phyloP scores from a whole-genome alignment of 1,284 basidiomycete genomes.

The Sphaerobolus stellatus region DNA sequence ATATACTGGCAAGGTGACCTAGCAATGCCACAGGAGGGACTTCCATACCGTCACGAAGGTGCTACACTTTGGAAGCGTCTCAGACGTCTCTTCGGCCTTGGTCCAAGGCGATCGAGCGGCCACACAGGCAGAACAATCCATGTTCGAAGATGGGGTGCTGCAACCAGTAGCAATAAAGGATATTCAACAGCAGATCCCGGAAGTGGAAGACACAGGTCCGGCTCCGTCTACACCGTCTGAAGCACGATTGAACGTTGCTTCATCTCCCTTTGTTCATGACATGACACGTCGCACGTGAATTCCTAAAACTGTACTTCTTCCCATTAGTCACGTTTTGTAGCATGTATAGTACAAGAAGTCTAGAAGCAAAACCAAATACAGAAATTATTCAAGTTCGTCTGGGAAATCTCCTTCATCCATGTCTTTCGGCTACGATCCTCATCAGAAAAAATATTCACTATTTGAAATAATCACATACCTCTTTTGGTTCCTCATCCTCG shows the following conservation, averaged over 20 bases:
- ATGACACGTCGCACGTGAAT: background rate
- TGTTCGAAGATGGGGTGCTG: constrained; percentile 9
- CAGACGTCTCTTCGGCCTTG: constrained; percentile 10
- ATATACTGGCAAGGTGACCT: background rate
- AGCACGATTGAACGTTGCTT: background rate
- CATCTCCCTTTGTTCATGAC: background rate
- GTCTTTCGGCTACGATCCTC: constrained; percentile 66
- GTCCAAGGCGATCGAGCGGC: constrained; percentile 7
- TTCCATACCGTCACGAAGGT: constrained; percentile 8
- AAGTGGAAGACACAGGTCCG: background rate
- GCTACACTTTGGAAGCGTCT: constrained; percentile 7
- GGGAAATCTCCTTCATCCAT: constrained; percentile 86
- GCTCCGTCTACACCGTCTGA: constrained; percentile 5
- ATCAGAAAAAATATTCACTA: constrained; percentile 15
- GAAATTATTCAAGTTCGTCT: constrained; percentile 31
- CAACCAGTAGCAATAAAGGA: background rate
- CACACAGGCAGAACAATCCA: constrained; percentile 8
- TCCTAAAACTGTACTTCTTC: background rate
- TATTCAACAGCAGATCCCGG: background rate
- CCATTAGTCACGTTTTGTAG: background rate
- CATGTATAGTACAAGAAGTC: background rate
- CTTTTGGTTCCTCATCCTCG: constrained; percentile 90
- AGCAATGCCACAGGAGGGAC: background rate
- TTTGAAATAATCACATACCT: constrained; percentile 48
- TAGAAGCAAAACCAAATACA: background rate